Percentiles rank a stretch among this genome's conserved stretches.
phyloP scores from a whole-genome alignment of 768 basidiomycete species.

The Melanogaster broomeanus region DNA sequence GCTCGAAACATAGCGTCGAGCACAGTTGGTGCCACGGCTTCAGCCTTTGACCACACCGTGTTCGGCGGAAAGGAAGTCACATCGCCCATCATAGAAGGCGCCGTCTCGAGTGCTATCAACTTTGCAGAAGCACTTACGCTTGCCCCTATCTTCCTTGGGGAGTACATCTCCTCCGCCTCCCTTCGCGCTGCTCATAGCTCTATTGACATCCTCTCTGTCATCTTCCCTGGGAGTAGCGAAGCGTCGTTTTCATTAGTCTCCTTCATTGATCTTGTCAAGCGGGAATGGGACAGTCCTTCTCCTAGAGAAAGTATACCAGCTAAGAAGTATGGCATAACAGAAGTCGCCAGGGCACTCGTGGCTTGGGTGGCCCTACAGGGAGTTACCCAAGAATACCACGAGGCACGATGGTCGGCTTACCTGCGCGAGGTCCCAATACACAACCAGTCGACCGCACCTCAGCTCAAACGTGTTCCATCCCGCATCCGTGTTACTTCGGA shows the following conservation, averaged over 20 bases:
- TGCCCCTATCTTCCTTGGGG: slow-evolving; percentile 71
- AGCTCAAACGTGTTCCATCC: slow-evolving; percentile 41
- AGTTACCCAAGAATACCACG: slow-evolving; percentile 80
- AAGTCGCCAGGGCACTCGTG: slow-evolving; percentile 69
- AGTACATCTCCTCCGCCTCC: slow-evolving; percentile 76
- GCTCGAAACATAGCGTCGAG: slow-evolving; percentile 61
- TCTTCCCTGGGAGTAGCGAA: slow-evolving; percentile 76
- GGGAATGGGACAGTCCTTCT: slow-evolving; percentile 68
- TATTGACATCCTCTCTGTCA: slow-evolving; percentile 68
- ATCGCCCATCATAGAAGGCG: slow-evolving; percentile 55
- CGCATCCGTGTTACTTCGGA: slow-evolving; percentile 74
- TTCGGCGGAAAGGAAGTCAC: slow-evolving; percentile 64
- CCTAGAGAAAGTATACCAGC: slow-evolving; percentile 55
- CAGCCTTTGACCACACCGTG: slow-evolving; percentile 63
- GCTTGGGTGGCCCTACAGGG: slow-evolving; percentile 83
- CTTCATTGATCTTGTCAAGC: slow-evolving; percentile 76
- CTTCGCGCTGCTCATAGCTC: slow-evolving; percentile 74
- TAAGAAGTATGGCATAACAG: slow-evolving; percentile 61
- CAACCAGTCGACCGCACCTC: slow-evolving; percentile 38
- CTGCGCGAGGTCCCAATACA: slow-evolving; percentile 68
- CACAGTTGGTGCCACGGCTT: slow-evolving; percentile 57
- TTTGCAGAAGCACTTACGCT: slow-evolving; percentile 73
- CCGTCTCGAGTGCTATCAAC: slow-evolving; percentile 60
- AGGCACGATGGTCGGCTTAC: slow-evolving; percentile 64
- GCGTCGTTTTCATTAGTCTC: slow-evolving; percentile 80